A percentile compares a stretch with the other conserved stretches of the same genome.
These are phyloP conservation scores for Fusarium metavorans DNA, from an alignment of 2,329 filamentous ascomycete genomes.

Conservation along the genomic window DNA sequence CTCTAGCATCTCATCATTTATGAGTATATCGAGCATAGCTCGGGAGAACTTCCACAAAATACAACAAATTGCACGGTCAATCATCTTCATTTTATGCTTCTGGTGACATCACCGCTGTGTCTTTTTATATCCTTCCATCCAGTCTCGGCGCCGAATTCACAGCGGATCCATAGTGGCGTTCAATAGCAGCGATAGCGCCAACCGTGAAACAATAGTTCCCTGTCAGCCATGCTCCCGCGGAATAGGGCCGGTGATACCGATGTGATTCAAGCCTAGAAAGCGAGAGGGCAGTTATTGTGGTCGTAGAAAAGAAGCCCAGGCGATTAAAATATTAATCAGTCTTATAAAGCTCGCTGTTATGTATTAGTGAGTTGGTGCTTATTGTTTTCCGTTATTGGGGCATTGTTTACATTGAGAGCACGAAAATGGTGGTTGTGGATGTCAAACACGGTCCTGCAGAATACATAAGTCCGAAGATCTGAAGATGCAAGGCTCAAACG, in stretches of 20 bases:
- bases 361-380: not conserved
- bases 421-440: not conserved
- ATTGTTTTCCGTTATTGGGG: not conserved
- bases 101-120: not conserved
- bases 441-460: not conserved
- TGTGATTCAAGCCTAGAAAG: not conserved
- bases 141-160: not conserved
- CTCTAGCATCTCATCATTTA: not conserved
- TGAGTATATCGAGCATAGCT: fast-evolving
- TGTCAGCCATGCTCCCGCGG: not conserved
- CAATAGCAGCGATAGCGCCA: not conserved
- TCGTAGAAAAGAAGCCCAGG: not conserved
- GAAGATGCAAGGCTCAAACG: not conserved
- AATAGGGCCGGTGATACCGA: not conserved
- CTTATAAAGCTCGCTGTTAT: not conserved
- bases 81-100: not conserved
- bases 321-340: not conserved
- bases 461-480: not conserved
- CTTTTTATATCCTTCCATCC: not conserved
- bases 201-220: not conserved
- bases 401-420: not conserved
- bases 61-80: too few relatives aligned
- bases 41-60: too few relatives aligned
- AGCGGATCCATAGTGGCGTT: not conserved
- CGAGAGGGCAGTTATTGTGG: not conserved